Conservation (phyloP, 2,329 filamentous ascomycete genomes). For the Fusarium neocosmosporiellum region DNA sequence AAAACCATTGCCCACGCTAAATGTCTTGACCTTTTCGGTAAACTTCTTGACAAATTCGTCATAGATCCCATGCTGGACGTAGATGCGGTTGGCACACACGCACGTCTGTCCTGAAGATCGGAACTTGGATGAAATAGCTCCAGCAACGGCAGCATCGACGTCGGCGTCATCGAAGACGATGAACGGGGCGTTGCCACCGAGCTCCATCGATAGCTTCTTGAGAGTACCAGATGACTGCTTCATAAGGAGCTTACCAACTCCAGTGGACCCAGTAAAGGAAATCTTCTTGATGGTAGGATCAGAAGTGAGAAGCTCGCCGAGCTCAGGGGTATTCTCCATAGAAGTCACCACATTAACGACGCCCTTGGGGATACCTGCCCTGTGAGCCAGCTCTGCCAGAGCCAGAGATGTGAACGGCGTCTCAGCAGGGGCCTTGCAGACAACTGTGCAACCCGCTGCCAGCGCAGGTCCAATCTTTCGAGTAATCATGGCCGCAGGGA, state of each 20-base stretch:
- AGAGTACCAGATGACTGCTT: slow-evolving; percentile 86
- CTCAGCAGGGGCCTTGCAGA: slow-evolving; percentile 90
- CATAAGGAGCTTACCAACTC: slow-evolving; percentile 82
- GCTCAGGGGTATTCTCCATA: slow-evolving; percentile 79
- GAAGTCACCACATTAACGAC: slow-evolving; percentile 92
- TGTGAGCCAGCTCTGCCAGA: slow-evolving; percentile 84
- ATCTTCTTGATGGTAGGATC: slow-evolving; percentile 82
- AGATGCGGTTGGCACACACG: slow-evolving; percentile 88
- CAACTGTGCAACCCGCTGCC: slow-evolving; percentile 94
- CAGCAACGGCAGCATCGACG: slow-evolving; percentile 83
- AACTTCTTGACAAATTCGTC: slow-evolving; percentile 77
- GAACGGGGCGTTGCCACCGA: slow-evolving; percentile 94
- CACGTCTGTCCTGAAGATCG: slow-evolving; percentile 95
- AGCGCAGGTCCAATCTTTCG: slow-evolving; percentile 79
- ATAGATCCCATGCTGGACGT: slow-evolving; percentile 82
- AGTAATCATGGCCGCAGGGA: slow-evolving; percentile 81
- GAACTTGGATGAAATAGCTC: slow-evolving; percentile 90
- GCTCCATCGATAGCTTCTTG: slow-evolving; percentile 87
- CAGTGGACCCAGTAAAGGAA: slow-evolving; percentile 88
- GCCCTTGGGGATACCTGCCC: slow-evolving; percentile 89
- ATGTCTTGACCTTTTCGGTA: slow-evolving; percentile 76
- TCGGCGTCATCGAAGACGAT: slow-evolving; percentile 98
- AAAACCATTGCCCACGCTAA: slow-evolving; percentile 83
- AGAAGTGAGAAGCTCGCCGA: slow-evolving; percentile 82
- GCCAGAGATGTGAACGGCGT: slow-evolving; percentile 93